phyloP scores from a whole-genome alignment of 768 basidiomycete genomes.

The Naganishia vishniacii region DNA sequence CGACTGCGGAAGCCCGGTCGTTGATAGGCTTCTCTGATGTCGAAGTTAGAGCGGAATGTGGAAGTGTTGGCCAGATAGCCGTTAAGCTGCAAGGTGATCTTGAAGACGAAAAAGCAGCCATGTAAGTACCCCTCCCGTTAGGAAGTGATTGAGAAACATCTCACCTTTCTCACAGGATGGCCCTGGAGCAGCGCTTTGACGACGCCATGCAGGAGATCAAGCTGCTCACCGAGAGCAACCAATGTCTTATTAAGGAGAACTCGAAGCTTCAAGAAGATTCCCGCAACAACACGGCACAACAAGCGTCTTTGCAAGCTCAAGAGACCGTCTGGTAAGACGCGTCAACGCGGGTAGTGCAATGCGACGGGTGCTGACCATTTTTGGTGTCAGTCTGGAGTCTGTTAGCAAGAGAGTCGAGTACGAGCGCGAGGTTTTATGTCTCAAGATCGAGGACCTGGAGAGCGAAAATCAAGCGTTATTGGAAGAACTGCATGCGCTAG shows the following conservation, averaged over 20 bases:
- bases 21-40: no score
- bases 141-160: no score
- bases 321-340: no score
- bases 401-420: not conserved
- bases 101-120: conserved; percentile 4
- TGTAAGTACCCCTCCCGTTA: not conserved
- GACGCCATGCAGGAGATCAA: not conserved
- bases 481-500: not conserved
- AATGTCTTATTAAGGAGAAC: not conserved
- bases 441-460: not conserved
- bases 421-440: not conserved
- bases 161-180: not conserved
- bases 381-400: not conserved
- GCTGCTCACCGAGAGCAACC: not conserved
- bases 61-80: not conserved
- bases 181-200: not conserved
- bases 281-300: no score
- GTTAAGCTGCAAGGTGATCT: not conserved
- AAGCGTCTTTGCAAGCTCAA: no score
- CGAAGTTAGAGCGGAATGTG: not conserved
- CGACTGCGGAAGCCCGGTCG: no score
- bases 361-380: not conserved
- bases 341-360: no score
- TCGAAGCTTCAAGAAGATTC: not conserved
- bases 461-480: not conserved